Evolutionary conservation across 1,284 basidiomycete genomes (phyloP).

Genomic region (Mycena sp.): DNA sequence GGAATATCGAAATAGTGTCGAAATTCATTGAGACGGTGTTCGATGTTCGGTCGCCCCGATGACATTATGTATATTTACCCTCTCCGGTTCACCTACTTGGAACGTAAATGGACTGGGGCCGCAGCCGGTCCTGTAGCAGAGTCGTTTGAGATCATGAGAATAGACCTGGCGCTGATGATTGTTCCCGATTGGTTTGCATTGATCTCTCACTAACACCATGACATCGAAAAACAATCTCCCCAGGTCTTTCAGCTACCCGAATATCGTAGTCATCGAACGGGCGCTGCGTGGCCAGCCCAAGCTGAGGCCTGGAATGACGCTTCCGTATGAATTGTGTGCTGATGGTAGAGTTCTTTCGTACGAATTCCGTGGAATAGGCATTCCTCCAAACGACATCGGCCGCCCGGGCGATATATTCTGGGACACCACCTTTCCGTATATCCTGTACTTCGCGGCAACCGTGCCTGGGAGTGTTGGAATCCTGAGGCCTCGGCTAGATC

Average conservation of each 20-base stretch:
- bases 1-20: too few relatives aligned
- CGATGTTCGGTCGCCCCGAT: too few relatives aligned
- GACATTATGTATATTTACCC: too few relatives aligned
- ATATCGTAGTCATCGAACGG: not conserved
- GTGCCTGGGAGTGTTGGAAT: slow-evolving; percentile 1
- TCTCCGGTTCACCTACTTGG: too few relatives aligned
- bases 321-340: not conserved
- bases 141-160: too few relatives aligned
- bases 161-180: too few relatives aligned
- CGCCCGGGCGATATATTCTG: slow-evolving; percentile 10
- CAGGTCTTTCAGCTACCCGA: not conserved
- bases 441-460: not conserved
- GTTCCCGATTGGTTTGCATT: too few relatives aligned
- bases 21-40: too few relatives aligned
- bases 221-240: not conserved
- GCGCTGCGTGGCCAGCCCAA: not conserved
- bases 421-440: slow-evolving; percentile 3
- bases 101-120: too few relatives aligned
- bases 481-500: not conserved
- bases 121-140: too few relatives aligned
- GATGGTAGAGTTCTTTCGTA: not conserved
- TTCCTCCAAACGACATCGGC: not conserved
- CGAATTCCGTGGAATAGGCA: not conserved
- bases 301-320: not conserved
- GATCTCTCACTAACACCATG: too few relatives aligned